phyloP scores from a whole-genome alignment of 345 rosid species.

The Brassica napus region DNA sequence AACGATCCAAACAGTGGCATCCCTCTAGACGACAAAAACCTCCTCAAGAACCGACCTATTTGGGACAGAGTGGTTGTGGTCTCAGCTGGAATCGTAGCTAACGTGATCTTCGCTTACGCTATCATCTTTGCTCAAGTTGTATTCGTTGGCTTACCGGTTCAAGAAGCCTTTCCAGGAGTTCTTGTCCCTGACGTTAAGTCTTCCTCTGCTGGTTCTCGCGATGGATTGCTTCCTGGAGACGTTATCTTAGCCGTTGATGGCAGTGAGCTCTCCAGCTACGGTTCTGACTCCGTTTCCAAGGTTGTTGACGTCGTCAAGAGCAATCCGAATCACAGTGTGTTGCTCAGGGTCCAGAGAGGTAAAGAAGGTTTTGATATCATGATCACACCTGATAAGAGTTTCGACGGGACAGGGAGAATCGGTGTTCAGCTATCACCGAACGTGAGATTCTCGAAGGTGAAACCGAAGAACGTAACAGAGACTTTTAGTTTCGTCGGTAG shows the following conservation, averaged over 20 bases:
- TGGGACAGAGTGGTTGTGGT: slow-evolving; percentile 78
- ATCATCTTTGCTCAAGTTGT: slow-evolving; percentile 80
- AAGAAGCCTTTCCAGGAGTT: slow-evolving; percentile 89
- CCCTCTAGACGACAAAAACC: slow-evolving; percentile 71
- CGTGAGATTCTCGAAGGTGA: slow-evolving; percentile 58
- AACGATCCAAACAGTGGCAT: slow-evolving; percentile 87
- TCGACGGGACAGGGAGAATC: slow-evolving; percentile 79
- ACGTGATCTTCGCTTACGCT: slow-evolving; percentile 74
- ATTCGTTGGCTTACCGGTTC: slow-evolving; percentile 86
- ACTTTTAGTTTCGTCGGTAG: slow-evolving; percentile 64
- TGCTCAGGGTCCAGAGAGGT: slow-evolving; percentile 64
- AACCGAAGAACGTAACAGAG: slow-evolving; percentile 56
- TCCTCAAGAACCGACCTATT: slow-evolving; percentile 87
- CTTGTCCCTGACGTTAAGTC: slow-evolving; percentile 80
- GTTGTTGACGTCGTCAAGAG: slow-evolving; percentile 70
- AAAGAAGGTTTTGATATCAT: slow-evolving; percentile 51
- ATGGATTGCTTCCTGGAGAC: slow-evolving; percentile 87
- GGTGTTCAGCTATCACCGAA: slow-evolving; percentile 91
- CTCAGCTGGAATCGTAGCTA: slow-evolving; percentile 92
- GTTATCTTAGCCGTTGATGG: slow-evolving; percentile 73
- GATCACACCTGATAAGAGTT: slow-evolving; percentile 78
- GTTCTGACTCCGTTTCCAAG: slow-evolving; percentile 58
- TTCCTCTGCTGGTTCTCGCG: slow-evolving; percentile 86
- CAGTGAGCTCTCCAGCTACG: slow-evolving; percentile 46
- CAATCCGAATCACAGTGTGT: slow-evolving; percentile 60